These are phyloP conservation scores for Cenchrus purpureus DNA, from an alignment of 176 grass and related monocot genomes.

Conservation along the genomic window DNA sequence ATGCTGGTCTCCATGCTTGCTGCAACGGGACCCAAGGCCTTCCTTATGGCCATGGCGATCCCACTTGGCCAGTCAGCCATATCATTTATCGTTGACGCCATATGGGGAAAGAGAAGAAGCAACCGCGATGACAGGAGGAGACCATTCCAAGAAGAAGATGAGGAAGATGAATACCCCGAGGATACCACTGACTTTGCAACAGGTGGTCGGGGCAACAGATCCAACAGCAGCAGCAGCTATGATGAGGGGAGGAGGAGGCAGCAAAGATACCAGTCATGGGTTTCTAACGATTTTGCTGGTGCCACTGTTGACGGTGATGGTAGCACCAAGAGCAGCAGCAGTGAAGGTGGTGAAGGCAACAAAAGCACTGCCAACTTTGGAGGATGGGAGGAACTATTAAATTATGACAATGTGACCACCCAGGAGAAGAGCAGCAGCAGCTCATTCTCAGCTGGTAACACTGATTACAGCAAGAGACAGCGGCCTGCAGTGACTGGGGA, in stretches of 20 bases:
- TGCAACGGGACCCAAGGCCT: conserved; percentile 66
- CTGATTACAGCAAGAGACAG: background rate
- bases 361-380: conserved; percentile 50
- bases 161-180: background rate
- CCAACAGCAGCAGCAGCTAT: conserved; percentile 17
- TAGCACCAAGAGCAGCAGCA: conserved; percentile 5
- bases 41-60: conserved; percentile 81
- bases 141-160: conserved; percentile 29
- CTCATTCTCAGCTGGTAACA: background rate
- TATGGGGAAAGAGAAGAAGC: conserved; percentile 50
- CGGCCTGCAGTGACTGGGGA: background rate
- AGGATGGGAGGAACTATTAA: conserved; percentile 76
- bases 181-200: conserved; percentile 12
- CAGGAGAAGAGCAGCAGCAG: background rate
- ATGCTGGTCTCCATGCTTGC: conserved; percentile 69
- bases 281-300: conserved; percentile 14
- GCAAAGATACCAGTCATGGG: conserved; percentile 57
- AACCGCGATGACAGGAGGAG: conserved; percentile 30
- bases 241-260: conserved; percentile 13
- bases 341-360: background rate
- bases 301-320: background rate
- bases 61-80: conserved; percentile 75
- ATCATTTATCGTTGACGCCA: conserved; percentile 52
- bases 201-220: background rate
- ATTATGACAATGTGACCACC: background rate